Evolutionary conservation across 176 grass and related monocot genomes (phyloP).

Genomic region (Zea mays): DNA sequence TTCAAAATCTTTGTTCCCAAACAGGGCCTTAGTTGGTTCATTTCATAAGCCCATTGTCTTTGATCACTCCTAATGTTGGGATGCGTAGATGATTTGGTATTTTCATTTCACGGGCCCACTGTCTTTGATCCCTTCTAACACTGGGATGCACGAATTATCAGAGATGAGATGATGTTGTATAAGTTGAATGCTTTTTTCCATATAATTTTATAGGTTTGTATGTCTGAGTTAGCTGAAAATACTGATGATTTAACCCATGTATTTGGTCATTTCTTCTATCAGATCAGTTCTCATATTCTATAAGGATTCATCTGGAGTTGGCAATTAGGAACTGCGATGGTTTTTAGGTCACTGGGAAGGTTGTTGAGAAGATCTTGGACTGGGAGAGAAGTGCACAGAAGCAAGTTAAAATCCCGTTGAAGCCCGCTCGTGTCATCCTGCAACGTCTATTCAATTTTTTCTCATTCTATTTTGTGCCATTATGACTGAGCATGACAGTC

Average conservation of each 20-base stretch:
- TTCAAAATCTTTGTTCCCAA: no score
- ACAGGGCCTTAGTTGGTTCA: no score
- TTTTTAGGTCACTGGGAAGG: slow-evolving; percentile 84
- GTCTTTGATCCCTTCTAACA: slow-evolving; percentile 17
- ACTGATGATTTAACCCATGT: background rate
- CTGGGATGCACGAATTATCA: background rate
- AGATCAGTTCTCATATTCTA: slow-evolving; percentile 87
- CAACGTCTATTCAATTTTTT: no score
- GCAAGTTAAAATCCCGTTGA: no score
- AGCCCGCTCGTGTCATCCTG: no score
- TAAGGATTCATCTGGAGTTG: slow-evolving; percentile 88
- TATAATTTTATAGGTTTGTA: background rate
- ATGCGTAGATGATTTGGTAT: no score
- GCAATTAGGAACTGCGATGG: slow-evolving; percentile 92
- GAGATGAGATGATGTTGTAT: background rate
- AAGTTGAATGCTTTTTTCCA: background rate
- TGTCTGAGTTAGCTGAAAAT: background rate
- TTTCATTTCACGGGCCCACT: background rate
- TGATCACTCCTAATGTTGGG: no score
- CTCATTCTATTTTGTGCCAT: no score
- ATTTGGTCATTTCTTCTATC: background rate
- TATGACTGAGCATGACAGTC: no score
- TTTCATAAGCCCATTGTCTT: no score
- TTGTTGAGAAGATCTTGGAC: slow-evolving; percentile 72
- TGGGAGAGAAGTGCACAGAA: no score